Percentiles rank a stretch among this genome's conserved stretches.
Conservation (phyloP, 139 green algal species). For the Micromonas commoda region DNA sequence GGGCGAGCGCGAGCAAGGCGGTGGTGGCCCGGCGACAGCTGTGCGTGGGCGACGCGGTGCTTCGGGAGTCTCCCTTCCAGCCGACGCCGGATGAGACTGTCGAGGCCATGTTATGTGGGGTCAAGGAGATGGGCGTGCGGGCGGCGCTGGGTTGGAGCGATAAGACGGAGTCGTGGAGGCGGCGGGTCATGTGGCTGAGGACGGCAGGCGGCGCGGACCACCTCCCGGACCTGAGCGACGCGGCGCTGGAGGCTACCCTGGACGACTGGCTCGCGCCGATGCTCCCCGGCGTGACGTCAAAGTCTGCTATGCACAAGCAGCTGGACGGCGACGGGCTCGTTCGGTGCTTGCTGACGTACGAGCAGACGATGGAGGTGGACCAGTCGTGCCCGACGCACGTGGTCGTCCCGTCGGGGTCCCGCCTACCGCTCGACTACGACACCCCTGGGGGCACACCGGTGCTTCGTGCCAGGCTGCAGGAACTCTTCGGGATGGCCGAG, state of each 20-base stretch:
- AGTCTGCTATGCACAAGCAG: slow-evolving; percentile 11
- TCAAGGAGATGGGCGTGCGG: background rate
- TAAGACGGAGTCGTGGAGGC: slow-evolving; percentile 23
- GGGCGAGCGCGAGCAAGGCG: slow-evolving; percentile 41
- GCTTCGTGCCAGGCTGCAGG: slow-evolving; percentile 30
- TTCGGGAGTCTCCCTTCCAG: slow-evolving; percentile 44
- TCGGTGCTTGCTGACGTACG: slow-evolving; percentile 29
- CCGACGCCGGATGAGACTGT: slow-evolving; percentile 33
- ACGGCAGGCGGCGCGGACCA: background rate
- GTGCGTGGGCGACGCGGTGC: slow-evolving; percentile 43
- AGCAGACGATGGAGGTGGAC: slow-evolving; percentile 38
- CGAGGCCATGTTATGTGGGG: background rate
- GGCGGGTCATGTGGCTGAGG: background rate
- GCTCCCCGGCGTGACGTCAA: background rate
- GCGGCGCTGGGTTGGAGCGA: slow-evolving; percentile 8
- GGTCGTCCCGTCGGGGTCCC: slow-evolving; percentile 37
- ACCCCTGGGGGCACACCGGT: background rate
- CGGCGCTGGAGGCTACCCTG: slow-evolving; percentile 32
- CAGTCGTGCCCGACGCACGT: slow-evolving; percentile 39
- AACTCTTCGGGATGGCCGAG: slow-evolving; percentile 48
- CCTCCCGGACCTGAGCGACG: slow-evolving; percentile 50
- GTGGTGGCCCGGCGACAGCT: slow-evolving; percentile 42
- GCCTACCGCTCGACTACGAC: slow-evolving; percentile 39
- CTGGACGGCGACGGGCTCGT: slow-evolving; percentile 18
- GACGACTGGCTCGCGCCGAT: slow-evolving; percentile 40